Evolutionary conservation across 2,329 filamentous ascomycete species (phyloP).

Genomic region (Neonectria coccinea): DNA sequence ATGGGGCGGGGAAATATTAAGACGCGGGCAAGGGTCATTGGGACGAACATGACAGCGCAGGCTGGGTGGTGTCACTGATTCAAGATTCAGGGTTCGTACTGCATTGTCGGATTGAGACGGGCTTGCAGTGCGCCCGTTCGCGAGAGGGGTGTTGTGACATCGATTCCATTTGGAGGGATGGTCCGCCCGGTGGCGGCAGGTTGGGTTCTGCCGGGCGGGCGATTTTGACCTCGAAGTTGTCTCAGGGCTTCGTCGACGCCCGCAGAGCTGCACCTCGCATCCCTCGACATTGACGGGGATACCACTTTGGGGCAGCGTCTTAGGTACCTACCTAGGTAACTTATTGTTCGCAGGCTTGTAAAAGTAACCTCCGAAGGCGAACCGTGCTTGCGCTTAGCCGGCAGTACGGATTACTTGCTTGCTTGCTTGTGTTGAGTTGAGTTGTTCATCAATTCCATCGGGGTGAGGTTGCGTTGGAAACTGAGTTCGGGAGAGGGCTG

Average conservation of each 20-base stretch:
- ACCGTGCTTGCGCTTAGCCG: neutral
- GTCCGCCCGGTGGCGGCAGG: conserved; percentile 21
- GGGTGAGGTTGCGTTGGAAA: neutral
- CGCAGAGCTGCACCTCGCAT: conserved; percentile 42
- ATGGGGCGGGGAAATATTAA: conserved; percentile 12
- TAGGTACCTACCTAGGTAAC: neutral
- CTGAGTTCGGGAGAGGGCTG: neutral
- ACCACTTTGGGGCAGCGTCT: conserved; percentile 24
- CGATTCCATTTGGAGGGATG: neutral
- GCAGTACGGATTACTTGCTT: neutral
- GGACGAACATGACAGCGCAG: conserved; percentile 2
- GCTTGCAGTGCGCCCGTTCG: conserved; percentile 21
- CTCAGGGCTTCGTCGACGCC: conserved; percentile 35
- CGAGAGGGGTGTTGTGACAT: conserved; percentile 11
- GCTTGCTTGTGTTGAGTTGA: no score
- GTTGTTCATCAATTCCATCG: no score
- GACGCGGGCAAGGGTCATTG: conserved; percentile 18
- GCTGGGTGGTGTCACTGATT: neutral
- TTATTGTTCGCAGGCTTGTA: neutral
- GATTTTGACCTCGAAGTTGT: conserved; percentile 11
- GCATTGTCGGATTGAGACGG: neutral
- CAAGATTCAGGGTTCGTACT: conserved; percentile 8
- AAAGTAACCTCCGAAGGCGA: conserved; percentile 1
- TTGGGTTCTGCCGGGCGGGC: neutral
- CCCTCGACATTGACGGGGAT: conserved; percentile 36